Conservation (phyloP, 805 yeast species). For the Yueomyces sinensis region DNA sequence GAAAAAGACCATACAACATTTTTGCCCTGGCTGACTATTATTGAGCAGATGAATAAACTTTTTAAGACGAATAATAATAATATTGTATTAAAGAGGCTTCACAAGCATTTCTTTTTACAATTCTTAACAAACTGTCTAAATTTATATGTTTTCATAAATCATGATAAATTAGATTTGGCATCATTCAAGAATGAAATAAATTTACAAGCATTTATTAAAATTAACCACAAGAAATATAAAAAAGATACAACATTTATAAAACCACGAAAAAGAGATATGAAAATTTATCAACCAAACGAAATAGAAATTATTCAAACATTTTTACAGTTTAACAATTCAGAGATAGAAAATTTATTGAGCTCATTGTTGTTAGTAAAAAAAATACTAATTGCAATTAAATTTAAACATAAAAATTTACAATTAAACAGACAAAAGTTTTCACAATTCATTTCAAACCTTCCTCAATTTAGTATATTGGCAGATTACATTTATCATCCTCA, state of each 20-base stretch:
- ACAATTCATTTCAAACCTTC: neutral
- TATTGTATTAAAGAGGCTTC: no score
- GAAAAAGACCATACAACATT: no score
- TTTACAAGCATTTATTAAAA: neutral
- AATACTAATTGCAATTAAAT: neutral
- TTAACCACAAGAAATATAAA: conserved; percentile 1
- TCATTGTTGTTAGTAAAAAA: neutral
- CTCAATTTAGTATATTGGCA: neutral
- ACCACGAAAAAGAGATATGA: neutral
- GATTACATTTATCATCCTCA: neutral
- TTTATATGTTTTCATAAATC: neutral
- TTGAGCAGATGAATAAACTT: no score
- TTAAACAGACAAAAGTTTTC: no score
- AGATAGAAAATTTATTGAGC: neutral
- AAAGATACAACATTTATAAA: no score
- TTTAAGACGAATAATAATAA: no score
- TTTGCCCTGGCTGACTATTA: no score
- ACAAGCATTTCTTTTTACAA: neutral
- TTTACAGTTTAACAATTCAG: neutral
- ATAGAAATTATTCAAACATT: neutral
- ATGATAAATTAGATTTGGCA: conserved; percentile 13
- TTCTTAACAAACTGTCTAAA: neutral
- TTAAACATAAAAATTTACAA: neutral
- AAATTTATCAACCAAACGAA: neutral
- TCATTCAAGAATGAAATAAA: neutral